These are phyloP conservation scores for Maudiozyma humilis DNA, from an alignment of 1,139 yeast genomes.

Conservation along the genomic window DNA sequence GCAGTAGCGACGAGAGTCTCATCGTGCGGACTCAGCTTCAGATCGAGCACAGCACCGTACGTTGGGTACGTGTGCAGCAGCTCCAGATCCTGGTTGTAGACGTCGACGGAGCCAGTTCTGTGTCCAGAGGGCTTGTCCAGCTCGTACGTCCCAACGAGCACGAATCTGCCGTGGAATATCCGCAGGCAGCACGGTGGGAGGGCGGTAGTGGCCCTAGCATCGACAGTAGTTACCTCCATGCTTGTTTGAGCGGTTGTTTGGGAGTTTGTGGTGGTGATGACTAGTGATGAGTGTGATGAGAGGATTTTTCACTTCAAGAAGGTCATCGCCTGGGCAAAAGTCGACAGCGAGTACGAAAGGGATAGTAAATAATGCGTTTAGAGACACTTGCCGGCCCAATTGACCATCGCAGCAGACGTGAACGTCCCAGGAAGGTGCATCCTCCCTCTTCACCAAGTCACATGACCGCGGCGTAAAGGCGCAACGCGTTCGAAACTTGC, in stretches of 20 bases:
- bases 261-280: no score
- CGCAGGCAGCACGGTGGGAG: constrained; percentile 82
- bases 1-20: constrained; percentile 46
- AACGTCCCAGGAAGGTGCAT: no score
- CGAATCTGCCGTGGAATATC: constrained; percentile 40
- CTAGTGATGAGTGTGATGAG: no score
- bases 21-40: constrained; percentile 56
- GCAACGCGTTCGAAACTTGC: no score
- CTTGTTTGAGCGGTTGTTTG: background rate
- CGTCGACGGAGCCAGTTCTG: constrained; percentile 69
- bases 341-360: no score
- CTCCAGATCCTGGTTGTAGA: constrained; percentile 35
- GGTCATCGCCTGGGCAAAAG: no score
- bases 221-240: constrained; percentile 16
- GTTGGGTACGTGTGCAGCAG: constrained; percentile 33
- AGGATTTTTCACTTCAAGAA: no score
- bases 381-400: no score
- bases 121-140: constrained; percentile 49
- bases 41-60: constrained; percentile 65
- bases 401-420: no score
- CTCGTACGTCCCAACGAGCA: constrained; percentile 73
- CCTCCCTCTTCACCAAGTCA: no score
- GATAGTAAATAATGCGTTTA: no score
- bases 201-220: constrained; percentile 34
- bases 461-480: no score